Base-by-base conservation (phyloP, 441 rosid genomes). In the Sinapis alba region DNA sequence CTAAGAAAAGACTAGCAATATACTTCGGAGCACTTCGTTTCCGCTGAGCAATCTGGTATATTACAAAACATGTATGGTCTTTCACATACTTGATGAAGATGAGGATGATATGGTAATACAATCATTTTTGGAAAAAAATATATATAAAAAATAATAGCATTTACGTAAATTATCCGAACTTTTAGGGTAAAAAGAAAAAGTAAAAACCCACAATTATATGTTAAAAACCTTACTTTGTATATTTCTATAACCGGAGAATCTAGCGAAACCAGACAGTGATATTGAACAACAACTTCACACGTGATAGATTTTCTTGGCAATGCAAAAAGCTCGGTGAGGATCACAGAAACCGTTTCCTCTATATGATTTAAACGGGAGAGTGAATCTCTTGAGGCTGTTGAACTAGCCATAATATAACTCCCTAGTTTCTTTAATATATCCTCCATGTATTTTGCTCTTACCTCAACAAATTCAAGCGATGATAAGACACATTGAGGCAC, bases 181-280 rank as follows among this genome's bases (percentile, higher is more conserved):
- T n/a, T n/a, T n/a, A n/a, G n/a, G n/a, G n/a, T n/a, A n/a, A n/a
- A n/a, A n/a, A n/a, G n/a, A n/a, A n/a, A n/a, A n/a, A n/a, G n/a
- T n/a, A n/a, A n/a, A n/a, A n/a, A n/a, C n/a, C n/a, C n/a, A 60
- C 47, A 60, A 67, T 58, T 45, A 43, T 74, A 38, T 65, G 13
- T 26, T 36, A 2, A 51, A 3, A 53, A 7, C n/a, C 1, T 15
- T 13, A 23, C 62, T 23, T 62, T 62, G 4, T 13, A 32, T 6
- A 72, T 13, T 62, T 62, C 62, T 5, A 51, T 63, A 53, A 62
- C 53, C 50, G 62, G 30, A 51, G 12, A n/a, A n/a, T 62, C n/a
- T 30, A 60, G 4, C 28, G 47, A 28, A 36, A 43, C 56, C 36
- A 24, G 23, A 34, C 13, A 30, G 2, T 27, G 30, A n/a, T n/a